Conservation (phyloP, 495 filamentous ascomycete genomes). For the Penicillium silybi region DNA sequence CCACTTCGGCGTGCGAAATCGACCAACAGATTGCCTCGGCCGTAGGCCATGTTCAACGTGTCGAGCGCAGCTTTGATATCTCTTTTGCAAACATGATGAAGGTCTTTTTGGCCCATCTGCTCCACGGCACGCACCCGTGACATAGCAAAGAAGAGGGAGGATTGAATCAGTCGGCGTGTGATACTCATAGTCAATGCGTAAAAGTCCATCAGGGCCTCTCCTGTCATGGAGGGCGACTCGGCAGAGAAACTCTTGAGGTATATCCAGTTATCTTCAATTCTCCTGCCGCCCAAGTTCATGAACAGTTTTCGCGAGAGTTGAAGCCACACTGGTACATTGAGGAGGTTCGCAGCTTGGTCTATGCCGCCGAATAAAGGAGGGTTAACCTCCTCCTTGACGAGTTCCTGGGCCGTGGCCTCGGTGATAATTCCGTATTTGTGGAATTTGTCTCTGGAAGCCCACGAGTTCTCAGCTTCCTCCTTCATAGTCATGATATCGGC, state of each 20-base stretch:
- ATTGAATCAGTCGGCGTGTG: conserved; percentile 64
- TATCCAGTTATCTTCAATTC: conserved; percentile 63
- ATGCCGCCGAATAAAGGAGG: conserved; percentile 29
- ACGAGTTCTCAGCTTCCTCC: conserved; percentile 55
- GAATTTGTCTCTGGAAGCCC: conserved; percentile 50
- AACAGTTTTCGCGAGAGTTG: conserved; percentile 62
- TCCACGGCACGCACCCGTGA: conserved; percentile 47
- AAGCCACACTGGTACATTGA: conserved; percentile 59
- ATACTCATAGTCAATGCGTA: conserved; percentile 62
- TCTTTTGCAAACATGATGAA: conserved; percentile 41
- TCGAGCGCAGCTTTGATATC: conserved; percentile 67
- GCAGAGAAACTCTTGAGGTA: conserved; percentile 30
- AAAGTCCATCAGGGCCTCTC: conserved; percentile 70
- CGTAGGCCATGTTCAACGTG: conserved; percentile 37
- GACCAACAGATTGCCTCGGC: conserved; percentile 53
- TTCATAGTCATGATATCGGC: conserved; percentile 56
- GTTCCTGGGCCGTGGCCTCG: conserved; percentile 24
- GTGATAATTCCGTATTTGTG: conserved; percentile 54
- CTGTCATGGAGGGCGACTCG: conserved; percentile 60
- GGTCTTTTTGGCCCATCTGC: conserved; percentile 27
- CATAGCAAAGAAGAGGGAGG: conserved; percentile 62
- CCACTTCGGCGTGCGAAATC: conserved; percentile 54
- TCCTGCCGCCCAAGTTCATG: conserved; percentile 64
- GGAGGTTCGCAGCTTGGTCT: conserved; percentile 51
- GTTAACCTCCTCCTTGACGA: conserved; percentile 11